These are phyloP conservation scores for Saturnispora dispora DNA, from an alignment of 805 yeast genomes.

Conservation along the genomic window DNA sequence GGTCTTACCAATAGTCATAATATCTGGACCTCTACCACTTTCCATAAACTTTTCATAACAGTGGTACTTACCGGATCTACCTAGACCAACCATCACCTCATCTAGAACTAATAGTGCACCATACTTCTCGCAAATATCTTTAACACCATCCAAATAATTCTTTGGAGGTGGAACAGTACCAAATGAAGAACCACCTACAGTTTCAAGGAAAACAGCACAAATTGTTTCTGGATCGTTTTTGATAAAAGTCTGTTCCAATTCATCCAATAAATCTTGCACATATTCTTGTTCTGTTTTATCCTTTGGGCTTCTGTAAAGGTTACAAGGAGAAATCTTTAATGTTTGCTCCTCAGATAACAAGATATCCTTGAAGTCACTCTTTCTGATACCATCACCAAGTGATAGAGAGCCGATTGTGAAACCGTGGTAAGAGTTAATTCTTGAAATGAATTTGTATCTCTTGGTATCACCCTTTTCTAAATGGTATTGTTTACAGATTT, in stretches of 20 bases:
- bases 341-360: slow-evolving; percentile 18
- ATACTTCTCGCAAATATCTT: slow-evolving; percentile 74
- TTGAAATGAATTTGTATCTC: slow-evolving; percentile 35
- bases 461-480: slow-evolving; percentile 34
- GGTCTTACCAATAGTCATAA: slow-evolving; percentile 43
- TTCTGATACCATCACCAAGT: slow-evolving; percentile 31
- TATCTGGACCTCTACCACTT: slow-evolving; percentile 37
- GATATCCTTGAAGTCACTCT: slow-evolving; percentile 25
- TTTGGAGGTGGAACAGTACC: slow-evolving; percentile 38
- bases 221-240: slow-evolving; percentile 36
- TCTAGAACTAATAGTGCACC: slow-evolving; percentile 92
- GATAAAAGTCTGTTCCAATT: slow-evolving; percentile 32
- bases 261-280: slow-evolving; percentile 27
- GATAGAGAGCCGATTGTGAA: slow-evolving; percentile 40
- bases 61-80: slow-evolving; percentile 39
- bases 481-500: slow-evolving; percentile 49
- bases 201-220: slow-evolving; percentile 34
- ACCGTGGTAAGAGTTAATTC: slow-evolving; percentile 42
- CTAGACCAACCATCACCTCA: slow-evolving; percentile 69
- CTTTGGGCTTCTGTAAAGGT: slow-evolving; percentile 16
- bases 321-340: slow-evolving; percentile 24
- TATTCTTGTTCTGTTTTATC: slow-evolving; percentile 29
- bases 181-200: slow-evolving; percentile 37
- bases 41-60: slow-evolving; percentile 36
- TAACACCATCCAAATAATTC: slow-evolving; percentile 37